Percentiles rank a stretch among this genome's conserved stretches.
Conservation (phyloP, 1,284 basidiomycete species). For the Ceratobasidium sp. region DNA sequence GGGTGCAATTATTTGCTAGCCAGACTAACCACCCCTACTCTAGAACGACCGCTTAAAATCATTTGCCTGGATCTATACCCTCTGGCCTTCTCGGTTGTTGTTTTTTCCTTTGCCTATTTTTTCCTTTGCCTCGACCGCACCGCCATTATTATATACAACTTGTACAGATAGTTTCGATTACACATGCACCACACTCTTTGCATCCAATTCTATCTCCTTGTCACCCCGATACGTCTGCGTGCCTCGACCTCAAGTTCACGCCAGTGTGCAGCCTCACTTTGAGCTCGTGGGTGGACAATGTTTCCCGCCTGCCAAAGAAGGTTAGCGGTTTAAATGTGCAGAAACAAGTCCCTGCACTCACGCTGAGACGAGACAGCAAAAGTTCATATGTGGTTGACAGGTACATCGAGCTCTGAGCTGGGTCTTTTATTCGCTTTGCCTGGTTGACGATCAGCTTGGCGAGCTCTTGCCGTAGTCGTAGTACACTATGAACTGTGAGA, state of each 20-base stretch:
- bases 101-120: background rate
- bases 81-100: background rate
- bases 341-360: conserved; percentile 54
- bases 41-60: conserved; percentile 9
- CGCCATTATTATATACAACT: conserved; percentile 26
- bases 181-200: conserved; percentile 6
- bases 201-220: conserved; percentile 32
- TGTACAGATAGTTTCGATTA: conserved; percentile 32
- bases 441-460: conserved; percentile 77
- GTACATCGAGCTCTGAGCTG: conserved; percentile 68
- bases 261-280: conserved; percentile 39
- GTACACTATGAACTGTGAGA: conserved; percentile 60
- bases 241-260: conserved; percentile 36
- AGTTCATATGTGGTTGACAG: conserved; percentile 76
- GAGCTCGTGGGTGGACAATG: conserved; percentile 31
- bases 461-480: conserved; percentile 87
- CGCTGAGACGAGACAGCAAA: conserved; percentile 77
- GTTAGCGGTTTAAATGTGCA: background rate
- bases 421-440: conserved; percentile 69
- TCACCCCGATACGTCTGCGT: conserved; percentile 22
- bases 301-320: conserved; percentile 10
- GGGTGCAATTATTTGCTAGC: background rate
- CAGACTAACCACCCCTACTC: background rate
- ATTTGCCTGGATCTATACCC: conserved; percentile 17
- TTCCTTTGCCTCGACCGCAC: background rate